Evolutionary conservation across 2,329 filamentous ascomycete species (phyloP), one percentile per base, ranked within the genome.

Genomic region (Penicillium concentricum): DNA sequence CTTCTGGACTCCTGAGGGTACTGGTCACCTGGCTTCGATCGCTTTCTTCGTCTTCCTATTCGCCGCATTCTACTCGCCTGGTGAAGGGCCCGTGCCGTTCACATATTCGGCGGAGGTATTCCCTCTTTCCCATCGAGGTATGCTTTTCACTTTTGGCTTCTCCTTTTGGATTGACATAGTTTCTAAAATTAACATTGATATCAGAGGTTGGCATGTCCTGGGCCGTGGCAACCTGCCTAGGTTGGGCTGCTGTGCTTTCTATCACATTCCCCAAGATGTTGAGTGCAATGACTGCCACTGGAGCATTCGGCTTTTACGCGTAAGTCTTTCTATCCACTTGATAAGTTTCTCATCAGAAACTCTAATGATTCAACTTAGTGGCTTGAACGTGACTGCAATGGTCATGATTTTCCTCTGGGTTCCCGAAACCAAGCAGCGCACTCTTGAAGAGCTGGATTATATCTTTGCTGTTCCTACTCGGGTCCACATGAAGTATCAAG

Each of bases 11-110:
- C 74, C 74, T 0, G 61, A 71, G 0, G 74, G 67, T 22, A 77
- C 66, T 0, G 76, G 78, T 0, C 79, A 82, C 54, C 75, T 84
- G 13, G 83, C 74, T 0, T 69, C 83, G 0, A 81, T 87, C 43
- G 82, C 84, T 0, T 69, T 86, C 5, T 87, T 88, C 59, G 76
- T 88, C 60, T 89, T 84, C 72, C 68, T 89, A 15, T 89, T 88
- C 60, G 83, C 81, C 1, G 83, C 83, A 7, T 86, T 86, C 66
- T 87, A 87, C 73, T 85, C 83, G 0, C 83, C 84, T 0, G 85
- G 82, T 3, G 87, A 90, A 73, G 87, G 85, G 0, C 76, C 77
- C 2, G 78, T 81, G 1, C 77, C 79, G 4, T 78, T 74, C 61
- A 76, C 80, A n/a, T 84, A 84, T 67, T 81, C 79, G 43, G 80